Evolutionary conservation across 495 filamentous ascomycete species (phyloP).

Genomic region (Penicillium canariense): DNA sequence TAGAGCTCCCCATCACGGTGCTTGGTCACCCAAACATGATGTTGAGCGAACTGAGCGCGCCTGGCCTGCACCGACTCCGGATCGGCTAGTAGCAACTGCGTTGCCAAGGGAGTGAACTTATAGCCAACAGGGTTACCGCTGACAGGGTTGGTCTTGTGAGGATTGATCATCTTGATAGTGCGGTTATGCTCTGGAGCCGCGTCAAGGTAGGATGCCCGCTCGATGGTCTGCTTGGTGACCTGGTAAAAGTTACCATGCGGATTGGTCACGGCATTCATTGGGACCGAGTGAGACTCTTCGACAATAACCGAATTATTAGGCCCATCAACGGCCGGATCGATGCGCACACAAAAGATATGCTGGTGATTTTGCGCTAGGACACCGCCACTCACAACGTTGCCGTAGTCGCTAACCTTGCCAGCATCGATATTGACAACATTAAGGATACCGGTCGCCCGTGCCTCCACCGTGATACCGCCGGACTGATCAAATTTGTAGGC

Average conservation of each 20-base stretch:
- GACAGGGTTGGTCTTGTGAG: constrained; percentile 62
- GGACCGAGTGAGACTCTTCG: constrained; percentile 72
- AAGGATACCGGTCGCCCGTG: constrained; percentile 83
- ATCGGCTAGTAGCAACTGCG: constrained; percentile 80
- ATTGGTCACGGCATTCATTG: constrained; percentile 68
- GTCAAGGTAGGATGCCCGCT: constrained; percentile 65
- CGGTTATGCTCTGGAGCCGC: constrained; percentile 65
- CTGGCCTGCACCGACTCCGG: constrained; percentile 67
- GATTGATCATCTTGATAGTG: constrained; percentile 79
- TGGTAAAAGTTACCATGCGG: constrained; percentile 81
- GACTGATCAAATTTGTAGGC: constrained; percentile 88
- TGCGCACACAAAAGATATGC: constrained; percentile 87
- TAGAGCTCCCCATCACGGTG: constrained; percentile 79
- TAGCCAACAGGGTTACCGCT: constrained; percentile 78
- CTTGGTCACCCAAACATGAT: constrained; percentile 80
- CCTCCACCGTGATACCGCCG: constrained; percentile 76
- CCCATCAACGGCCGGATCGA: constrained; percentile 83
- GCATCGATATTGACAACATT: constrained; percentile 85
- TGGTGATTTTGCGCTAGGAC: constrained; percentile 83
- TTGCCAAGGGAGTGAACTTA: constrained; percentile 72
- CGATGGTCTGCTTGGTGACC: constrained; percentile 57
- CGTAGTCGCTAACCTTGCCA: constrained; percentile 57
- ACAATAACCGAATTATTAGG: constrained; percentile 65
- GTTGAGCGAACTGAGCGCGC: constrained; percentile 83
- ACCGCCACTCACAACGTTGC: constrained; percentile 84